Evolutionary conservation across 192 early-diverging fungal species (phyloP).

Genomic region (Rhizoclosmatium globosum): DNA sequence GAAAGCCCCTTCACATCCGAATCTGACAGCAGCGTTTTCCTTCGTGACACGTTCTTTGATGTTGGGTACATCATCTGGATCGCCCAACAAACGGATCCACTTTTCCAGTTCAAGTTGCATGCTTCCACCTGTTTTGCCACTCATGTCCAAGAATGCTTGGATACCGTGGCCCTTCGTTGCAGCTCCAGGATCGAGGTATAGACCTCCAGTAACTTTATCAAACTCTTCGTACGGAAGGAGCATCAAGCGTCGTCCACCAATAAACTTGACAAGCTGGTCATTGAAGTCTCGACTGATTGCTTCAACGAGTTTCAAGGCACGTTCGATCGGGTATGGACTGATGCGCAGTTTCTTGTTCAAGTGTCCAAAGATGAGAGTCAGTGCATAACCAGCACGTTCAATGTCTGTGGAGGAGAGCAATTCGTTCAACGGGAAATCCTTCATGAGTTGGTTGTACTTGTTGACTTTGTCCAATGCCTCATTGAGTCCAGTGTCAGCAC

Average conservation of each 20-base stretch:
- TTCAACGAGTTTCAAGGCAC: conserved; percentile 92
- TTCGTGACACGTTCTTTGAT: conserved; percentile 32
- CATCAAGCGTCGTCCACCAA: conserved; percentile 92
- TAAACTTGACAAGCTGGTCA: conserved; percentile 73
- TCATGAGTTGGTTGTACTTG: conserved; percentile 98
- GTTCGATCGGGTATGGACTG: conserved; percentile 77
- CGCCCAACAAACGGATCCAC: conserved; percentile 28
- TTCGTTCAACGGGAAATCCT: conserved; percentile 98
- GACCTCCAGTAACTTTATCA: conserved; percentile 73
- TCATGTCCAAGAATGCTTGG: conserved; percentile 8
- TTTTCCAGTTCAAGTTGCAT: conserved; percentile 32
- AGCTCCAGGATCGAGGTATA: conserved; percentile 14
- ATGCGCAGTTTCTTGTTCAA: conserved; percentile 97
- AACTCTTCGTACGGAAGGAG: conserved; percentile 93
- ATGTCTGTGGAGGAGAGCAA: conserved; percentile 95
- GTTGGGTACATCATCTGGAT: conserved; percentile 14
- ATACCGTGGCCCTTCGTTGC: conserved; percentile 18
- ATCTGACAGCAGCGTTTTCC: conserved; percentile 25
- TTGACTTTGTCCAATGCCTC: conserved; percentile 90
- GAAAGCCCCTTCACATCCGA: conserved; percentile 87
- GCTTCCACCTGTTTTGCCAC: background rate
- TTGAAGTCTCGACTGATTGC: conserved; percentile 96
- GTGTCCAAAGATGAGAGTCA: conserved; percentile 90
- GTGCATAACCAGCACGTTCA: conserved; percentile 76
- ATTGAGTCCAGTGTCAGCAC: conserved; percentile 97